Base-by-base conservation (phyloP, 148 eudicot species). In the Rhododendron henanense region DNA sequence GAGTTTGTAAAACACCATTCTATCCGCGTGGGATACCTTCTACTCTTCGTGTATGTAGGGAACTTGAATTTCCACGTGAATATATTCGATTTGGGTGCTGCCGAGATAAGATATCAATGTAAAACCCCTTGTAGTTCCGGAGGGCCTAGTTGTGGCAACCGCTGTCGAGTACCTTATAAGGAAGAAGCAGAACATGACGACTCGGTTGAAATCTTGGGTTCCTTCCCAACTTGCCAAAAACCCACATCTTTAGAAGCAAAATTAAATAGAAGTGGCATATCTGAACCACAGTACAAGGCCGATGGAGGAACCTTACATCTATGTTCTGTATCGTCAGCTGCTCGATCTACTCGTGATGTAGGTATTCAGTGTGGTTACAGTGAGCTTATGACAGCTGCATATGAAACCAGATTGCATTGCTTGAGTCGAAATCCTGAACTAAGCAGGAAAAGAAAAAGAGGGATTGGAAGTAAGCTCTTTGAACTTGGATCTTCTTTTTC, bases 21-120 rank as follows among this genome's bases (percentile, higher is more conserved):
- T 65, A 85, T 93, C 28, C 85, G 85, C 0, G 83, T 59, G 77
- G 89, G 88, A 15, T 88, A 84, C 87, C 88, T 90, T 81, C 35
- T 93, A 80, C 6, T 92, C 65, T 92, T 93, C 82, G 85, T 47
- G 11, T 93, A 90, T 79, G 86, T 83, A 14, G 93, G 92, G 57
- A 87, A 88, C 65, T 75, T 87, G 35, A 84, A 71, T 14, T 93
- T 93, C 53, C 79, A 50, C 2, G 93, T 93, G 10, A 87, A 84
- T 61, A 88, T 93, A 13, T 93, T 85, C 41, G 84, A 91, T 81
- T 82, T 79, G 45, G 81, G 87, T 71, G 74, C 86, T 15, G 84
- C 89, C 3, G 94, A 93, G 88, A 90, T 93, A 51, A 63, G 84
- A 10, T 92, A 90, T 82, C 91, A 87, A 47, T 51, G 78, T 23